Percentiles rank a stretch among this genome's conserved stretches.
Conservation (phyloP, 139 green algal genomes). For the Chlamydomonas schloesseri region DNA sequence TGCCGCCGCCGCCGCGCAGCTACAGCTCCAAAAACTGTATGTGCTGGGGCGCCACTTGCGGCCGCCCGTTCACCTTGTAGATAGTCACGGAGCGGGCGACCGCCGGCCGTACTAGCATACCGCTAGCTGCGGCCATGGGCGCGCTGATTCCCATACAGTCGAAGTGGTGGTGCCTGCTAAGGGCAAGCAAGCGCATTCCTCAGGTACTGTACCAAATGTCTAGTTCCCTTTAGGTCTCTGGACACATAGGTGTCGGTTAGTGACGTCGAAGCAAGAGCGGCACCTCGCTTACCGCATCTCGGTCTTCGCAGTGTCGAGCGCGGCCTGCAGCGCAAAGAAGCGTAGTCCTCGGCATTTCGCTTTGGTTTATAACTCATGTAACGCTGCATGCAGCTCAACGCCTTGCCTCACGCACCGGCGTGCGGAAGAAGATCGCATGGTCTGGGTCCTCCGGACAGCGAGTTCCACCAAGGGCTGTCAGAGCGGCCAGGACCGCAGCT, state of each 20-base stretch:
- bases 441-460: background rate
- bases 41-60: background rate
- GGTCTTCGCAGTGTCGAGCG: background rate
- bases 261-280: background rate
- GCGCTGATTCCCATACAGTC: background rate
- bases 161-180: background rate
- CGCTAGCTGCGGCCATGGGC: background rate
- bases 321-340: background rate
- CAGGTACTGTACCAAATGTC: background rate
- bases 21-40: background rate
- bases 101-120: background rate
- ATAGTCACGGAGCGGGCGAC: background rate
- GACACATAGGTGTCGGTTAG: background rate
- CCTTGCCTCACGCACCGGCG: background rate
- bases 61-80: background rate
- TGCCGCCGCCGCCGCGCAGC: no score
- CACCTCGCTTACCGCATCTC: background rate
- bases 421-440: background rate
- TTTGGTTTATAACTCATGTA: background rate
- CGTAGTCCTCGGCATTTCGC: background rate
- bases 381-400: no score
- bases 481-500: background rate
- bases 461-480: background rate
- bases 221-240: background rate
- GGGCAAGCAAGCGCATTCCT: no score